A percentile compares a stretch with the other conserved stretches of the same genome.
These are phyloP conservation scores for Alternaria longipes DNA, from an alignment of 2,329 filamentous ascomycete species.

Conservation along the genomic window DNA sequence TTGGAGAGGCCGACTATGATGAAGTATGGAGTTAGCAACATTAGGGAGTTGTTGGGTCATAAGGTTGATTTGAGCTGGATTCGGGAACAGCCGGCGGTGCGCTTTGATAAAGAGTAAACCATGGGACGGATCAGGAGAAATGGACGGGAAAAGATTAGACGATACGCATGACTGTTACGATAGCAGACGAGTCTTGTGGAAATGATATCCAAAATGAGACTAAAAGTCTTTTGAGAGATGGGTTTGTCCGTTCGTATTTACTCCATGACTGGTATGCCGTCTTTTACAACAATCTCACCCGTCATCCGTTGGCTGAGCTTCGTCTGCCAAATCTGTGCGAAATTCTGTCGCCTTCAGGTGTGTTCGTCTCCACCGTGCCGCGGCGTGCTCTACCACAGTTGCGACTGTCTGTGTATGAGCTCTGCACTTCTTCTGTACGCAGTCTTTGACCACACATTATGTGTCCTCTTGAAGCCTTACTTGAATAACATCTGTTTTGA, in stretches of 20 bases:
- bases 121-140: background rate
- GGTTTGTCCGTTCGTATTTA: background rate
- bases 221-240: background rate
- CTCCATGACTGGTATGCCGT: background rate
- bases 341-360: background rate
- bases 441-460: slow-evolving; percentile 22
- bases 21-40: slow-evolving; percentile 82
- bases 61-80: slow-evolving; percentile 96
- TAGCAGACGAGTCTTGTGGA: slow-evolving; percentile 6
- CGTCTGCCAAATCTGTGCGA: background rate
- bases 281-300: background rate
- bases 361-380: background rate
- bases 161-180: slow-evolving; percentile 12
- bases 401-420: background rate
- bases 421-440: background rate
- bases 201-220: slow-evolving; percentile 12
- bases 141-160: background rate
- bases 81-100: slow-evolving; percentile 87
- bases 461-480: background rate
- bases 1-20: slow-evolving; percentile 98
- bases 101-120: slow-evolving; percentile 80
- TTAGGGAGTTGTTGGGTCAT: slow-evolving; percentile 90
- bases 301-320: background rate
- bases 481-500: background rate
- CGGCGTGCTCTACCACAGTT: background rate